phyloP scores from a whole-genome alignment of 805 yeast genomes.

The Sugiyamaella chiloensis region DNA sequence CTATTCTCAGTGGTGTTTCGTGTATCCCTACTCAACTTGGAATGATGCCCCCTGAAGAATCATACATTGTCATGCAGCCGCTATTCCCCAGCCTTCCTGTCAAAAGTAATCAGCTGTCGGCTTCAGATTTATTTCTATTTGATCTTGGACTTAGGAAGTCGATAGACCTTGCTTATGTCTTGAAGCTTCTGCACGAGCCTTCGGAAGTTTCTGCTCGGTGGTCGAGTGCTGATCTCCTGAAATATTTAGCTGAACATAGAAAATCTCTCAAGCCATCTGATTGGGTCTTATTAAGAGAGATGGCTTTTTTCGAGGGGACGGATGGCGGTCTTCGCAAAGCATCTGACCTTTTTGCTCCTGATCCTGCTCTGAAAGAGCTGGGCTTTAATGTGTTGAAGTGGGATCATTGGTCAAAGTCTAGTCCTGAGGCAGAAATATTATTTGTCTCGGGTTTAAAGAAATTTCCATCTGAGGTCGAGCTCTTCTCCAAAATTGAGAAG shows the following conservation, averaged over 20 bases:
- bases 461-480: slow-evolving; percentile 26
- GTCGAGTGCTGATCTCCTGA: slow-evolving; percentile 36
- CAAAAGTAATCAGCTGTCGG: slow-evolving; percentile 24
- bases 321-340: slow-evolving; percentile 24
- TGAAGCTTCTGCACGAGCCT: slow-evolving; percentile 31
- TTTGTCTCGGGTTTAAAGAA: slow-evolving; percentile 30
- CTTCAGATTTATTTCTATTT: slow-evolving; percentile 22
- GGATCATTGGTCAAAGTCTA: slow-evolving; percentile 27
- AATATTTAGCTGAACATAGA: slow-evolving; percentile 31
- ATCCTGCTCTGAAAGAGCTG: slow-evolving; percentile 23
- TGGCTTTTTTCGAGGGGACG: slow-evolving; percentile 29
- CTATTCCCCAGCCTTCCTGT: slow-evolving; percentile 39
- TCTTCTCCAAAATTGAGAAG: slow-evolving; percentile 23
- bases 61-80: slow-evolving; percentile 33
- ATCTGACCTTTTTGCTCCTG: slow-evolving; percentile 34
- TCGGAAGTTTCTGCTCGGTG: slow-evolving; percentile 27
- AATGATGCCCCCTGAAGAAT: slow-evolving; percentile 33
- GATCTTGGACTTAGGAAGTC: slow-evolving; percentile 37
- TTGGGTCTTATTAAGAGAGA: slow-evolving; percentile 30
- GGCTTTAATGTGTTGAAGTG: slow-evolving; percentile 32
- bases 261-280: slow-evolving; percentile 30
- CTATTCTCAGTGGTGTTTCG: slow-evolving; percentile 18
- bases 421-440: slow-evolving; percentile 32
- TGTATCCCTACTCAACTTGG: slow-evolving; percentile 40
- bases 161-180: slow-evolving; percentile 37